Evolutionary conservation across 192 early-diverging fungal species (phyloP), one percentile per base, ranked within the genome.

Genomic region (Martensiomyces pterosporus): DNA sequence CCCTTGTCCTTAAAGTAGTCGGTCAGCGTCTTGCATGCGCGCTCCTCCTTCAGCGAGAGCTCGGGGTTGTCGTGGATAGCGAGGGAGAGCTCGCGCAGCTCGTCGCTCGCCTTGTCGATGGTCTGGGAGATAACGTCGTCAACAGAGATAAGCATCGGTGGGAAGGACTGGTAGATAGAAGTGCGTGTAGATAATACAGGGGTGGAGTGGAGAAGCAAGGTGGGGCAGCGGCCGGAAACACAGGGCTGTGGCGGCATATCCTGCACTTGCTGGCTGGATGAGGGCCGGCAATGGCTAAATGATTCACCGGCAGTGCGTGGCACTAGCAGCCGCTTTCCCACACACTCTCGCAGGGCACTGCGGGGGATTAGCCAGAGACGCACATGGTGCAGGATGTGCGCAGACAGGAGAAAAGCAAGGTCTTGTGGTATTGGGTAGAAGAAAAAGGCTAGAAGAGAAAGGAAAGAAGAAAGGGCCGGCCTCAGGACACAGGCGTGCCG

Each of bases 41-140:
- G 55, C 39, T 54, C 46, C 52, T 88, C 86, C 39, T 80, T 26
- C 21, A 75, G 49, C 5, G 67, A 71, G 18, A 80, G 46, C 56
- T 85, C 82, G 14, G 82, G 81, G 53, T 84, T 45, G 36, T 73
- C 77, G 40, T 84, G 81, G 41, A 86, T 76, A 68, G 76, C 23
- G 6, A 48, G 45, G 2, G 60, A 55, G 23, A 60, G 52, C 38
- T 25, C 42, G 44, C 64, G 64, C 12, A 66, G 64, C 9, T 66
- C 56, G 3, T 10, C 7, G 56, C 51, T 57, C 18, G 39, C 55
- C 19, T 27, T 41, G 39, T 47, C 54, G 22, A 65, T 65, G 17
- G 62, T 24, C 19, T 36, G 24, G 39, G 26, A 26, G 8, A 65
- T 48, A 22, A 57, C 27, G 4, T 53, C 16, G 29, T 57, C 55